These are phyloP conservation scores for Clarireedia homoeocarpa DNA, from an alignment of 2,329 filamentous ascomycete species.

Conservation along the genomic window DNA sequence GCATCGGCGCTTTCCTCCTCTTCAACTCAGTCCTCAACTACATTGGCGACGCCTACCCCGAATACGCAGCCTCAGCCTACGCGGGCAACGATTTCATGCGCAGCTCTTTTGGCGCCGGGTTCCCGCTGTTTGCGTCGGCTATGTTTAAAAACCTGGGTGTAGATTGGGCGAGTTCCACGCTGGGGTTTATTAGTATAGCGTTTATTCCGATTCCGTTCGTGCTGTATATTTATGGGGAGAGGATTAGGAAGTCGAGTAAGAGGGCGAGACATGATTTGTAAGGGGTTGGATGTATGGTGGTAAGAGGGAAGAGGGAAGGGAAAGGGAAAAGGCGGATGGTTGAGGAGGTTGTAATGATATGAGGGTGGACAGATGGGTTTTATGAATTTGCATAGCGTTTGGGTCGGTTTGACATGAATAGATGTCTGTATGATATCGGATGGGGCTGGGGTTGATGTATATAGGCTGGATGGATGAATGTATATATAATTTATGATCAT, in stretches of 20 bases:
- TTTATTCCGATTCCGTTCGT: constrained; percentile 57
- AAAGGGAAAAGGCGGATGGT: no score
- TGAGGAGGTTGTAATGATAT: no score
- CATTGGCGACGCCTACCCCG: constrained; percentile 32
- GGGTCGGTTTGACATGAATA: no score
- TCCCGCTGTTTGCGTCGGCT: constrained; percentile 27
- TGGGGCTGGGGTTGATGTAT: no score
- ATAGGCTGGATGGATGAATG: no score
- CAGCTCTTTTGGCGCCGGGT: constrained; percentile 30
- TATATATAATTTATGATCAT: no score
- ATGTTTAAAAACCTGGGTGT: constrained; percentile 40
- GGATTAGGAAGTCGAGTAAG: constrained; percentile 36
- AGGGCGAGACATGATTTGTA: constrained; percentile 6
- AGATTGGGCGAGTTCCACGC: constrained; percentile 52
- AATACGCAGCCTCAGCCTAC: constrained; percentile 33
- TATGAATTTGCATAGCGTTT: no score
- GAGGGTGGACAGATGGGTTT: no score
- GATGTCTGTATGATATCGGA: no score
- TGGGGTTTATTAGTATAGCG: constrained; percentile 48
- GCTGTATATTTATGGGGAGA: constrained; percentile 53
- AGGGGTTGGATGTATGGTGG: neutral
- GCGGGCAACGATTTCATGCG: constrained; percentile 33
- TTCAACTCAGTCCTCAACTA: constrained; percentile 40
- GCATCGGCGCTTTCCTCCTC: constrained; percentile 36
- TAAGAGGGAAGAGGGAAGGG: no score